Evolutionary conservation across 1,284 basidiomycete species (phyloP), one percentile per base, ranked within the genome.

Genomic region (Leccinum pachyderme): DNA sequence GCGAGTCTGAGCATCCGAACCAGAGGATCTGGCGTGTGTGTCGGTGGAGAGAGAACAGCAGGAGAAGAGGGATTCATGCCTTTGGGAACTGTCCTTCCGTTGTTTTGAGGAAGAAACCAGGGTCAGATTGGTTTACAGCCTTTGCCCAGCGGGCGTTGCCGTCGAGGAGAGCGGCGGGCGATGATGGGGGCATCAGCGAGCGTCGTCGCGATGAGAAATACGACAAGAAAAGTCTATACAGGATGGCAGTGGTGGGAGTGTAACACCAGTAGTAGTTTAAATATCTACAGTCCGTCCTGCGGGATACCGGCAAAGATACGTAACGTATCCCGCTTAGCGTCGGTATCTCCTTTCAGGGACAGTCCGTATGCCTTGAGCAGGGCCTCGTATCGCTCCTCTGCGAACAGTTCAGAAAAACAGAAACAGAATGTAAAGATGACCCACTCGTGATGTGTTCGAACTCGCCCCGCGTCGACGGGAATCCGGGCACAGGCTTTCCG

Each of bases 1-100:
- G 77, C n/a, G 84, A 86, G 72, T 88, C 86, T 27, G 82, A 77
- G 66, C 84, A 88, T 47, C 86, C 89, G 62, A 91, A 80, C 87
- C 88, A 90, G 60, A 89, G 81, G 41, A 89, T 75, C 81, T 82
- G 27, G n/a, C 18, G 18, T 18, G 32, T 8, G 24, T 0, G 8
- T 4, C 2, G 39, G 53, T 0, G 39, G 12, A 41, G 4, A 32
- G 12, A 12, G 12, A 41, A n/a, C 12, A 24, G 4, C 7, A 2
- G 4, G 15, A 24, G 25, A 44, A 7, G 27, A 3, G n/a, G 7
- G 4, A 5, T 4, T 31, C 65, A 74, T 59, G 84, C 86, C 76
- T 89, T 87, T 24, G 92, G 91, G 0, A 70, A 62, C 69, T 95
- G 93, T 8, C 86, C 88, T 68, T 82, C 72, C 2, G 84, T 81